Evolutionary conservation across 345 rosid species (phyloP), one percentile per base, ranked within the genome.

Genomic region (Eucalyptus coolabah): DNA sequence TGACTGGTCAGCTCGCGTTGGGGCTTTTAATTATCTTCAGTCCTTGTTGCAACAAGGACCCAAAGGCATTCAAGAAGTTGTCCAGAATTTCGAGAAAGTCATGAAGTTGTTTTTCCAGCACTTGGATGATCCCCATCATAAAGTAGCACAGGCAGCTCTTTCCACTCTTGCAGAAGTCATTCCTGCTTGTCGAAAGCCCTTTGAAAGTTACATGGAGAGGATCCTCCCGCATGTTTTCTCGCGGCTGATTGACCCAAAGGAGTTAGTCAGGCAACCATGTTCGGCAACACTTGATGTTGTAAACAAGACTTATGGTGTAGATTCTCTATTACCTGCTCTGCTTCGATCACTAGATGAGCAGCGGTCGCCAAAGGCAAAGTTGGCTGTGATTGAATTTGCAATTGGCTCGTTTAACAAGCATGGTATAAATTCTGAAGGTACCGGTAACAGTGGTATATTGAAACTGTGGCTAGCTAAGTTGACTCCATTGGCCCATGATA

Each of bases 131-230:
- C 99, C 99, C 72, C 99, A 98, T 93, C 99, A 97, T 94, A 98
- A 98, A 93, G 99, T 97, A 87, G 99, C 99, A 42, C 99, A 98
- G 93, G 99, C 99, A 92, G 99, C 99, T 92, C 95, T 98, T 86
- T 96, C 99, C 53, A 95, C 99, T 42, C 98, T 98, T 28, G 98
- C 99, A 40, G 99, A 97, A 92, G 94, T 98, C 89, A 96, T 98
- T 91, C 98, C 99, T 77, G 90, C 98, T 88, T 98, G 99, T 93
- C 95, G 99, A 91, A 98, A 95, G 96, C 98, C 99, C 28, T 98
- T 98, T 91, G 99, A 98, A 93, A 95, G 98, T 93, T 98, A 95
- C 92, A 97, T 98, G 98, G 99, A 98, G 91, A 94, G 99, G 92
- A 96, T 98, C 82, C 93, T 97, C 87, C 99, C 99, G 30, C 99